phyloP scores from a whole-genome alignment of 208 protist genomes.

The Crithidia sp. region DNA sequence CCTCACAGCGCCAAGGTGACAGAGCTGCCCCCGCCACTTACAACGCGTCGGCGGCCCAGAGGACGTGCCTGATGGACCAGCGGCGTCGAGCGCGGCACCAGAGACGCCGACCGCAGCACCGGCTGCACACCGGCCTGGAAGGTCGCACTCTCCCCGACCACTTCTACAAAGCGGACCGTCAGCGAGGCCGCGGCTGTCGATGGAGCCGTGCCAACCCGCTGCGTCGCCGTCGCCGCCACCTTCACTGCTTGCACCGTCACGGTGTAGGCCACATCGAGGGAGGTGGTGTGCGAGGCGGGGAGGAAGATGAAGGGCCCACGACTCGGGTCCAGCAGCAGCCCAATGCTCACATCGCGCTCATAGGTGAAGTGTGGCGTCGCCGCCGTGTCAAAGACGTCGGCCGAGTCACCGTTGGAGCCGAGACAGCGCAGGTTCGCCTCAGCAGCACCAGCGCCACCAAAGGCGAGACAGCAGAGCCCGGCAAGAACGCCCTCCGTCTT shows the following conservation, averaged over 20 bases:
- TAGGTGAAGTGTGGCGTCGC: conserved; percentile 39
- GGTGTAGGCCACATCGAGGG: conserved; percentile 9
- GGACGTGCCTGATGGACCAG: conserved; percentile 1
- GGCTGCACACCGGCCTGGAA: not conserved
- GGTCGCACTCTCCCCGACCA: not conserved
- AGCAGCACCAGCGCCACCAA: conserved; percentile 5
- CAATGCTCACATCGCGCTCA: conserved; percentile 37
- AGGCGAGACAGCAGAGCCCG: conserved; percentile 15
- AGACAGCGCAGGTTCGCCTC: conserved; percentile 4
- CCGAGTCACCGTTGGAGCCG: conserved; percentile 10
- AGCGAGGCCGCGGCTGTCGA: not conserved
- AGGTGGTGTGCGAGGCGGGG: conserved; percentile 30
- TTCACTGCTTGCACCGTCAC: conserved; percentile 5
- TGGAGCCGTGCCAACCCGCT: not conserved
- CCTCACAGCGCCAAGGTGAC: conserved; percentile 1
- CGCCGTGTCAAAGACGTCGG: conserved; percentile 28
- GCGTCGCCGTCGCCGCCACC: not conserved
- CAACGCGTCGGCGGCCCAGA: not conserved
- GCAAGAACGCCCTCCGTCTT: conserved; percentile 7
- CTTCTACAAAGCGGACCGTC: conserved; percentile 15
- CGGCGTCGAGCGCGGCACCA: conserved; percentile 4
- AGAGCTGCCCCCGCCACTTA: not conserved
- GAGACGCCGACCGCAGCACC: conserved; percentile 7
- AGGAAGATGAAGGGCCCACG: conserved; percentile 54
- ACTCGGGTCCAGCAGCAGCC: conserved; percentile 41